These are phyloP conservation scores for Datisca glomerata DNA, from an alignment of 306 rosid genomes.

Conservation along the genomic window DNA sequence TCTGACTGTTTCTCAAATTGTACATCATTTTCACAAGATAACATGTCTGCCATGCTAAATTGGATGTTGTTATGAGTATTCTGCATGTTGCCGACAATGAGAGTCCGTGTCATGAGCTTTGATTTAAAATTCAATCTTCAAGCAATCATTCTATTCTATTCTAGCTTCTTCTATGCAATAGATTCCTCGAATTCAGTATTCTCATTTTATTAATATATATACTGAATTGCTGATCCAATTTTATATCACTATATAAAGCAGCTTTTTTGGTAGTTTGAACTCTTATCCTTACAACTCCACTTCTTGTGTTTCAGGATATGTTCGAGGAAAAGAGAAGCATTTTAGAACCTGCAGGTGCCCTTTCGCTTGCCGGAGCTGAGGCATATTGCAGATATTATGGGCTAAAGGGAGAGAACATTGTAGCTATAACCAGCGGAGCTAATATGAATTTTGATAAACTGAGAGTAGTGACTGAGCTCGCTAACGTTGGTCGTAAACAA, in stretches of 20 bases:
- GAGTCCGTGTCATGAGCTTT: no score
- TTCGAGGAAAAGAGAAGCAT: slow-evolving; percentile 89
- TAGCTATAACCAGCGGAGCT: slow-evolving; percentile 87
- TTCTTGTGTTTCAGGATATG: slow-evolving; percentile 49
- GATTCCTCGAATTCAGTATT: no score
- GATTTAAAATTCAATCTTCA: no score
- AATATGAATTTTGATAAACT: slow-evolving; percentile 96
- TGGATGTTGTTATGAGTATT: no score
- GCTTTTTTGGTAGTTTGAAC: neutral
- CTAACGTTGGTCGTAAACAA: slow-evolving; percentile 88
- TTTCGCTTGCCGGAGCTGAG: slow-evolving; percentile 95
- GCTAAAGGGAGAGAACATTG: slow-evolving; percentile 65
- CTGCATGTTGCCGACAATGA: no score
- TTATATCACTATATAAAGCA: no score
- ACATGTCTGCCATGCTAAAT: no score
- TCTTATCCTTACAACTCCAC: neutral
- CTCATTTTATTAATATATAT: no score
- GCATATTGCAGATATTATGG: slow-evolving; percentile 97
- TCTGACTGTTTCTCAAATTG: slow-evolving; percentile 14
- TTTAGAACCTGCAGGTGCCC: slow-evolving; percentile 93
- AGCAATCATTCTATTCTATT: no score
- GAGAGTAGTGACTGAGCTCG: slow-evolving; percentile 80
- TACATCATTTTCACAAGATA: no score
- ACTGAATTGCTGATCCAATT: no score
- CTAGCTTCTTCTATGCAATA: no score